Evolutionary conservation across 208 protist genomes (phyloP), one percentile per base, ranked within the genome.

Genomic region (Trypanosoma cruzi): DNA sequence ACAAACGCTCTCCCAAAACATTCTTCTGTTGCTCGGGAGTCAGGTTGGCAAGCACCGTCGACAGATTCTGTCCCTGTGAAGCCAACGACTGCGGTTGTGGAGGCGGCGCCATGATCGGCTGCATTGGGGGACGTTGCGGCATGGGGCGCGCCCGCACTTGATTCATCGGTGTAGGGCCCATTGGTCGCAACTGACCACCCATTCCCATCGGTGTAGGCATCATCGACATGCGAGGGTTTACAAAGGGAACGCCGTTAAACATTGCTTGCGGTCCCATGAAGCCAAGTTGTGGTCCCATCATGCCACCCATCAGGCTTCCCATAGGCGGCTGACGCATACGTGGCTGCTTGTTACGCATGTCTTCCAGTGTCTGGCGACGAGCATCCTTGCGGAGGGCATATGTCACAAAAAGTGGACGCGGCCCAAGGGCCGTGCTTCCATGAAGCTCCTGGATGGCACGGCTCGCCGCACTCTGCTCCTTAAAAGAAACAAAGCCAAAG

Each of bases 401-500:
- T 28, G 96, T 97, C 32, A 99, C 98, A 85, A 99, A 99, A 42
- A 99, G 88, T 34, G 98, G 98, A 68, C 98, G 98, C 46, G 81
- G 86, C 78, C 90, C 89, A 48, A 99, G 81, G 76, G 98, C 96
- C 59, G 86, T 92, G 76, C 94, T 95, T 79, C 97, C 97, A 86
- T 99, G 97, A 78, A 99, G 97, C 75, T 98, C 96, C 44, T 92
- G 87, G 64, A 99, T 97, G 50, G 98, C 98, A 73, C 94, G 84
- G 60, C 84, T 88, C 58, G 98, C 98, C 59, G 99, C 97, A 71
- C 94, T 96, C 59, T 97, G 83, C 44, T 89, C 88, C 70, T 92
- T 90, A 86, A 99, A 99, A 61, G 97, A 99, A 29, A 99, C 98
- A 69, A 99, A 99, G 55, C 98, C 98, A 81, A 99, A 99, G 84